Base-by-base conservation (phyloP, 208 protist genomes). In the Lotmaria passim region DNA sequence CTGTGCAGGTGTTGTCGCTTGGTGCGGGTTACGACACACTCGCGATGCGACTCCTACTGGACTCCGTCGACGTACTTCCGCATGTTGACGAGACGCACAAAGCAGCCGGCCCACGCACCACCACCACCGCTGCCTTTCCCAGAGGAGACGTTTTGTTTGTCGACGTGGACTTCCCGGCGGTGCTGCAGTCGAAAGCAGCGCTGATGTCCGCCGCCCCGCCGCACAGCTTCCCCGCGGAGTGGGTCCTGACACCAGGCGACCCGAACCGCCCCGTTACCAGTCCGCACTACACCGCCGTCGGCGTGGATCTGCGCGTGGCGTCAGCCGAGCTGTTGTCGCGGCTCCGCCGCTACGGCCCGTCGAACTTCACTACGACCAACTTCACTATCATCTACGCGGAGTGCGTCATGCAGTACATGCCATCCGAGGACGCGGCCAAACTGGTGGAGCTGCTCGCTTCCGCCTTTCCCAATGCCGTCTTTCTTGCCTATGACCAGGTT, bases 321-420 rank as follows among this genome's bases (percentile, higher is more conserved):
- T 57, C 62, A 0, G n/a, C 71, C 39, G 41, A 78, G 56, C 58
- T 79, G 24, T 71, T 96, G 28, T 23, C 86, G 7, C 50, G 56
- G 1, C 69, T 76, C 15, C 66, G 82, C 30, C 52, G 73, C 12
- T 44, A 73, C 60, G 65, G 48, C 14, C 62, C 53, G 26, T 8
- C 60, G 0, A 57, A 46, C 31, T 87, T 97, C 58, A 71, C 77
- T 26, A 17, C 76, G 2, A 24, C 41, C 0, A 43, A 76, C 44
- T 86, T 87, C 6, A 95, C 90, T 11, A 73, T 97, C 60, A 75
- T 97, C n/a, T 95, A 91, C 71, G 93, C 93, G 15, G 90, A 97
- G 76, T 97, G 93, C 51, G 89, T 97, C 17, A 93, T 94, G 85
- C 93, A 97, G 78, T 97, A 97, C 79, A 91, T 97, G 85, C 85